Evolutionary conservation across 2,329 filamentous ascomycete genomes (phyloP).

Genomic region (Rugonectria rugulosa): DNA sequence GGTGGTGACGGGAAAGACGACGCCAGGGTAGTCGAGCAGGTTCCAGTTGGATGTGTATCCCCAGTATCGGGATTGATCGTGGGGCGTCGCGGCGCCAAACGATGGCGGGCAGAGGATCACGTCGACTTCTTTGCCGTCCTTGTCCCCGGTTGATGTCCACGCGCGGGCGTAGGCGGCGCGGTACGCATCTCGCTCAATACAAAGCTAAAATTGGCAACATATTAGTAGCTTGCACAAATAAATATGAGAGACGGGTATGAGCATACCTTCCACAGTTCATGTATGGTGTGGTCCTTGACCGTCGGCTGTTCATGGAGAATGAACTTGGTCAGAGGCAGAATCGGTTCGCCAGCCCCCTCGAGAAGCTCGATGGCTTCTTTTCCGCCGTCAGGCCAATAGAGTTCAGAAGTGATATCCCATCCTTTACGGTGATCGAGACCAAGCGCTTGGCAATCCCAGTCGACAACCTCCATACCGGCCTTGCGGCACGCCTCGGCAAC

Average conservation of each 20-base stretch:
- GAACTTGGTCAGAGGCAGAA: slow-evolving; percentile 64
- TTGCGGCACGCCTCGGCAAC: slow-evolving; percentile 57
- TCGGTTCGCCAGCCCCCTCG: slow-evolving; percentile 62
- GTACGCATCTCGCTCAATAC: slow-evolving; percentile 49
- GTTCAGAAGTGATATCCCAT: slow-evolving; percentile 50
- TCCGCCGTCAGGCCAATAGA: slow-evolving; percentile 69
- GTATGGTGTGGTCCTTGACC: slow-evolving; percentile 49
- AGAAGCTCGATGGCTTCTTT: slow-evolving; percentile 60
- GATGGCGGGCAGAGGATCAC: slow-evolving; percentile 68
- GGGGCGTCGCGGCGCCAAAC: slow-evolving; percentile 57
- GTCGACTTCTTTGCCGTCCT: slow-evolving; percentile 54
- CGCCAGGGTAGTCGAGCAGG: slow-evolving; percentile 70
- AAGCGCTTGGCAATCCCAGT: slow-evolving; percentile 58
- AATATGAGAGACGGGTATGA: accelerated
- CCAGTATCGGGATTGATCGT: slow-evolving; percentile 60
- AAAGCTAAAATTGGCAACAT: slow-evolving; percentile 34
- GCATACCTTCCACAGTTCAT: slow-evolving; percentile 49
- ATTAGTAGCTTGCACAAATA: not conserved
- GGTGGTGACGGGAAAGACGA: slow-evolving; percentile 64
- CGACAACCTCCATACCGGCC: slow-evolving; percentile 62
- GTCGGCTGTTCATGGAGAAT: slow-evolving; percentile 63
- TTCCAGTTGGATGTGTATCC: slow-evolving; percentile 74
- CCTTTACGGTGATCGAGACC: slow-evolving; percentile 63
- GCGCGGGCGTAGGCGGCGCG: slow-evolving; percentile 46
- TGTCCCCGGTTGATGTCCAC: slow-evolving; percentile 47